Evolutionary conservation across 257 asterid genomes (phyloP).

Genomic region (Solanum piurae): DNA sequence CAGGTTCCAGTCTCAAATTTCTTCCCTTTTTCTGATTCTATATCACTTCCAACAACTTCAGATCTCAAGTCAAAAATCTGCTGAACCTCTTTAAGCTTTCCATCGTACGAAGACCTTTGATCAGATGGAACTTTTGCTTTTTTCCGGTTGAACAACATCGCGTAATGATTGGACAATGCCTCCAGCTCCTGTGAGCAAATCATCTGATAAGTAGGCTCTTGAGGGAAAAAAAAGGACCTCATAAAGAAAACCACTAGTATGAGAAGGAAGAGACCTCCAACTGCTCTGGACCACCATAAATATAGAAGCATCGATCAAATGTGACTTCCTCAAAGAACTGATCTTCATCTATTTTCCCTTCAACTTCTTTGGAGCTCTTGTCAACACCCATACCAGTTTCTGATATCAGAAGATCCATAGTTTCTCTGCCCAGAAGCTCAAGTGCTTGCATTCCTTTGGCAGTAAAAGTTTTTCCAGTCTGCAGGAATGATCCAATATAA

Average conservation of each 20-base stretch:
- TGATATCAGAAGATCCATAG: slow-evolving; percentile 80
- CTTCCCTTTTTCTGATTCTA: slow-evolving; percentile 73
- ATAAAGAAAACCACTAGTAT: background rate
- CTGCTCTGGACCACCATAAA: slow-evolving; percentile 97
- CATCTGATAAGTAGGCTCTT: background rate
- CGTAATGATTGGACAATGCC: slow-evolving; percentile 81
- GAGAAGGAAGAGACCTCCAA: slow-evolving; percentile 54
- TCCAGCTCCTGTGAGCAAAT: slow-evolving; percentile 66
- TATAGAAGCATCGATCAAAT: slow-evolving; percentile 92
- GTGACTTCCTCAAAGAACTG: slow-evolving; percentile 71
- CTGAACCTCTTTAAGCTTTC: slow-evolving; percentile 79
- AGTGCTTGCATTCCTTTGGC: slow-evolving; percentile 88
- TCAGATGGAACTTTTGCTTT: slow-evolving; percentile 79
- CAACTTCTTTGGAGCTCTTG: slow-evolving; percentile 23
- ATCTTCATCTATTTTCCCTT: slow-evolving; percentile 49
- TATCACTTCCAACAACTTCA: slow-evolving; percentile 48
- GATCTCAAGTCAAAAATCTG: slow-evolving; percentile 58
- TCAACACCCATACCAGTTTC: slow-evolving; percentile 75
- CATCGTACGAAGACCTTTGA: slow-evolving; percentile 64
- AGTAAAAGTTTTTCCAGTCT: slow-evolving; percentile 84
- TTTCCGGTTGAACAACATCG: slow-evolving; percentile 66
- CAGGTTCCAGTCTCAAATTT: slow-evolving; percentile 49
- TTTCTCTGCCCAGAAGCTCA: slow-evolving; percentile 89
- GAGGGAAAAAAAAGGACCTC: background rate
- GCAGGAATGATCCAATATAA: background rate